phyloP scores from a whole-genome alignment of 208 protist species.

The Angomonas deanei region DNA sequence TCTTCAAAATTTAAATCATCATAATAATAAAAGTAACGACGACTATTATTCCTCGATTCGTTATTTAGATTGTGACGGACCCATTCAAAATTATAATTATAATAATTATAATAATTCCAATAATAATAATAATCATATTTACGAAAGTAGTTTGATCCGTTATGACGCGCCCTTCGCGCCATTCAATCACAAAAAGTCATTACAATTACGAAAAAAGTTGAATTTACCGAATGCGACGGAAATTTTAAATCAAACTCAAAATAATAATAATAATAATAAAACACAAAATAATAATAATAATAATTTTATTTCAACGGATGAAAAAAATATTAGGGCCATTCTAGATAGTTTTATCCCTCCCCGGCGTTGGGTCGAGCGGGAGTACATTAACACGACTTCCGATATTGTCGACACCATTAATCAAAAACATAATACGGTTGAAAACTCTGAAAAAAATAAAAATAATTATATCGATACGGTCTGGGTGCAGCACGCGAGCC shows the following conservation, averaged over 20 bases:
- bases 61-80: conserved; percentile 70
- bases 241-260: not conserved
- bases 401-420: not conserved
- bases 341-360: conserved; percentile 82
- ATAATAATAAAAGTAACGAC: not conserved
- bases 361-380: conserved; percentile 57
- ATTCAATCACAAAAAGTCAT: conserved; percentile 46
- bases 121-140: conserved; percentile 11
- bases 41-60: not conserved
- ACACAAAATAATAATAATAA: not conserved
- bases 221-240: conserved; percentile 22
- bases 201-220: conserved; percentile 46
- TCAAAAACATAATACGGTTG: not conserved
- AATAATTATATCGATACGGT: conserved; percentile 21
- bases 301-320: conserved; percentile 17
- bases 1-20: not conserved
- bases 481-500: conserved; percentile 85
- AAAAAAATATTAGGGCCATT: conserved; percentile 77
- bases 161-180: conserved; percentile 80
- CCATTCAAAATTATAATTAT: conserved; percentile 14
- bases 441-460: not conserved
- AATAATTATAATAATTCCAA: conserved; percentile 15
- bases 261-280: not conserved
- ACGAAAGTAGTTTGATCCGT: conserved; percentile 51
- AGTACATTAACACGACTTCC: conserved; percentile 2